These are phyloP conservation scores for Millerago galiae DNA, from an alignment of 805 yeast species.

Conservation along the genomic window DNA sequence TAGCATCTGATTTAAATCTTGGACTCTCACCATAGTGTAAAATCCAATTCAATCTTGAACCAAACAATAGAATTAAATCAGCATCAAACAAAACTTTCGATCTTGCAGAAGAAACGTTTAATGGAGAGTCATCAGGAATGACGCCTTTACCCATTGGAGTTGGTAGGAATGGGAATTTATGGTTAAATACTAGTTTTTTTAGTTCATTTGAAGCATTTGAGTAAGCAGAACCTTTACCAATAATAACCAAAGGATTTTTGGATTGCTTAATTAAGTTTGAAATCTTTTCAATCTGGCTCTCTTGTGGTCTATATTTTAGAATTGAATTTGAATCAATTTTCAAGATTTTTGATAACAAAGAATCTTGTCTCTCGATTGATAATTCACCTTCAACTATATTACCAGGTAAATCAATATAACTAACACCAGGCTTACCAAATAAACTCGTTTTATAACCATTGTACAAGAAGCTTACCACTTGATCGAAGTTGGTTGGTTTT, in stretches of 20 bases:
- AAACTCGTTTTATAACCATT: conserved; percentile 40
- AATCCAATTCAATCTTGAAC: conserved; percentile 71
- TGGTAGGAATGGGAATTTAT: conserved; percentile 53
- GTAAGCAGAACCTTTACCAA: conserved; percentile 64
- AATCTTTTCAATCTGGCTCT: conserved; percentile 29
- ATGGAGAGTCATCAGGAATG: conserved; percentile 38
- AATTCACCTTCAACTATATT: conserved; percentile 35
- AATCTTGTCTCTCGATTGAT: neutral
- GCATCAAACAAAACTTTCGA: conserved; percentile 51
- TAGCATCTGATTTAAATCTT: conserved; percentile 38
- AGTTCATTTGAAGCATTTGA: conserved; percentile 34
- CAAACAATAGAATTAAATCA: conserved; percentile 53
- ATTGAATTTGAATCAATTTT: conserved; percentile 3
- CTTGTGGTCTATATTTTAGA: conserved; percentile 34
- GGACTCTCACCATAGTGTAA: conserved; percentile 60
- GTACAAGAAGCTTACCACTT: conserved; percentile 33
- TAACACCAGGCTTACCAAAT: conserved; percentile 52
- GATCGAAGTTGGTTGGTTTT: conserved; percentile 30
- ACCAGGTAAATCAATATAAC: conserved; percentile 64
- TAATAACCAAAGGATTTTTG: conserved; percentile 44
- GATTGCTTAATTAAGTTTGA: conserved; percentile 30
- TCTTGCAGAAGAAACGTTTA: conserved; percentile 58
- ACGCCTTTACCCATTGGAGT: conserved; percentile 81
- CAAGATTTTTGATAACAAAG: conserved; percentile 3
- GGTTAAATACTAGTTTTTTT: conserved; percentile 33